phyloP scores from a whole-genome alignment of 345 rosid genomes.

The Durio zibethinus region DNA sequence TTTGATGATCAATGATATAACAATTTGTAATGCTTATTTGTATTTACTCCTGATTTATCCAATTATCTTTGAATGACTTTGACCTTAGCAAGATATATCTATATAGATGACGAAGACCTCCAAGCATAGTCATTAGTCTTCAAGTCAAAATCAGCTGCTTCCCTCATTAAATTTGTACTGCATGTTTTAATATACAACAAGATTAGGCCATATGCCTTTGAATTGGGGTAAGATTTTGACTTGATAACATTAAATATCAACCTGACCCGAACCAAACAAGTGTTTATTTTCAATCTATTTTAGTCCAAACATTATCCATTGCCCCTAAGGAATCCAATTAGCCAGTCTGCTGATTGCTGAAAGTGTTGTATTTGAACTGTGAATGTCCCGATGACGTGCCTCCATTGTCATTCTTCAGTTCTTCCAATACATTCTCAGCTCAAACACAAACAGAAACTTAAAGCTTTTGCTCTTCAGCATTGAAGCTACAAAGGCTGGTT shows the following conservation, averaged over 20 bases:
- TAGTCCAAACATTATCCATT: neutral
- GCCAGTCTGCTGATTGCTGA: neutral
- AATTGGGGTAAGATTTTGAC: neutral
- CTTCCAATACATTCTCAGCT: constrained; percentile 6
- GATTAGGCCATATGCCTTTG: neutral
- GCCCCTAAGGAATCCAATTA: neutral
- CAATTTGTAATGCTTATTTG: too few relatives aligned
- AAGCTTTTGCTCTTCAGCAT: neutral
- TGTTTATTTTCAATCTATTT: neutral
- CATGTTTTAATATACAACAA: too few relatives aligned
- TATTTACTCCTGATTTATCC: too few relatives aligned
- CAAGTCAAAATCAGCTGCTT: too few relatives aligned
- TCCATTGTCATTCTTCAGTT: constrained; percentile 10
- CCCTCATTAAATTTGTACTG: too few relatives aligned
- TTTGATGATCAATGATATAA: too few relatives aligned
- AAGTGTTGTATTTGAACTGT: neutral
- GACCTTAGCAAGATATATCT: too few relatives aligned
- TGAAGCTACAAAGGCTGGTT: neutral
- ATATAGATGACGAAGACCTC: too few relatives aligned
- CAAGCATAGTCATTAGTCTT: too few relatives aligned
- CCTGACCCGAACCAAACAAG: neutral
- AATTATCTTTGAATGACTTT: too few relatives aligned
- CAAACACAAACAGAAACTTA: neutral
- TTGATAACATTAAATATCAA: neutral
- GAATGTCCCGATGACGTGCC: constrained; percentile 8